These are phyloP conservation scores for Carallia pectinifolia DNA, from an alignment of 345 rosid genomes.

Conservation along the genomic window DNA sequence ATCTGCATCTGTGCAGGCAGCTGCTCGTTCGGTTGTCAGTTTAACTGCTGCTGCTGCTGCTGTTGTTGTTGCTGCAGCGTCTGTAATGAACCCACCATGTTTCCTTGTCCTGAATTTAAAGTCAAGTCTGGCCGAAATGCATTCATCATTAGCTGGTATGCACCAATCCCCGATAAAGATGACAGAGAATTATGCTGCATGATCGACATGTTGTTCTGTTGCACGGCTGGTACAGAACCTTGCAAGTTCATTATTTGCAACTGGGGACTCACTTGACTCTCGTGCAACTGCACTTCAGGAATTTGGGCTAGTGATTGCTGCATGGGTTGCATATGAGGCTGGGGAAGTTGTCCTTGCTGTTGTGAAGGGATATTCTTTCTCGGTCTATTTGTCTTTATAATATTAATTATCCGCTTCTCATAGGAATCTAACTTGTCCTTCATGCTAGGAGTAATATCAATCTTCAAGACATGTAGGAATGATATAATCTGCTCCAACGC, in stretches of 20 bases:
- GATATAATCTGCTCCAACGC: slow-evolving; percentile 66
- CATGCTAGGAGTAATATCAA: slow-evolving; percentile 20
- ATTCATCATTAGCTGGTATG: slow-evolving; percentile 64
- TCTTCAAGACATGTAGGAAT: slow-evolving; percentile 56
- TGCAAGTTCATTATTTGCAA: slow-evolving; percentile 64
- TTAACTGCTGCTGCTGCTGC: slow-evolving; percentile 36
- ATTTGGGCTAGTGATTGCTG: slow-evolving; percentile 64
- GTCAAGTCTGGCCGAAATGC: slow-evolving; percentile 55
- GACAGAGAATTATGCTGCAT: slow-evolving; percentile 70
- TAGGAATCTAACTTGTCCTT: slow-evolving; percentile 16
- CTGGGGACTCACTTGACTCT: slow-evolving; percentile 68
- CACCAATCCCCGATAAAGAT: slow-evolving; percentile 64
- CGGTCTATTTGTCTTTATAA: slow-evolving; percentile 55
- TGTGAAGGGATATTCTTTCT: slow-evolving; percentile 40
- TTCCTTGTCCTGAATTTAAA: slow-evolving; percentile 75
- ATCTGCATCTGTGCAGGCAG: slow-evolving; percentile 32
- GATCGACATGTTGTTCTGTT: slow-evolving; percentile 55
- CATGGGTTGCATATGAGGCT: slow-evolving; percentile 56
- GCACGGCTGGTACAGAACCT: slow-evolving; percentile 55
- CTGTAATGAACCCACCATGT: slow-evolving; percentile 58
- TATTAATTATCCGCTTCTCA: slow-evolving; percentile 73
- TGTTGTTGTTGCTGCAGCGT: slow-evolving; percentile 10
- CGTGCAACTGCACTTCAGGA: slow-evolving; percentile 59
- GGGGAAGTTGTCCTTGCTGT: slow-evolving; percentile 73
- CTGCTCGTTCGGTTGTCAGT: slow-evolving; percentile 78